Evolutionary conservation across 192 early-diverging fungal species (phyloP), one percentile per base, ranked within the genome.

Genomic region (Dimargaris verticillata): DNA sequence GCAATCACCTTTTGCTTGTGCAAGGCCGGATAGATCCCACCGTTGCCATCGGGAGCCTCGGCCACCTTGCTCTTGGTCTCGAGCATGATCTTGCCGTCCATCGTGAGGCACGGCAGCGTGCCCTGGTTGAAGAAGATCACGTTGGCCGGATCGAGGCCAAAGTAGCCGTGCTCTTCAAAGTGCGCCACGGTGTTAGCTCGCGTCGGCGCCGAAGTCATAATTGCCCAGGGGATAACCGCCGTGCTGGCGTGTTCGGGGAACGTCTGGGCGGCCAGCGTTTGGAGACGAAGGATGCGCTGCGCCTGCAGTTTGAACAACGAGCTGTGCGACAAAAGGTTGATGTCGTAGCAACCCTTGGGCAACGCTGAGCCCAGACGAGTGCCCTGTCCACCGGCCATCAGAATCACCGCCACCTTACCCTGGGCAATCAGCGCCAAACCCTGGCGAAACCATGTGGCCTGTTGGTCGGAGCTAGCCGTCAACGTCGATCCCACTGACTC

Each of bases 171-270:
- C 47, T 87, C 68, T 54, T 80, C 75, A 74, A 99, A 99, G 70
- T 81, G 88, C 14, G 67, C 59, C 47, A 80, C 79, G 15, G 94
- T 95, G 18, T 89, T 82, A 0, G 58, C 70, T 53, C 84, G 78
- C 22, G 95, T 99, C 18, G 95, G 95, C 10, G 88, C 94, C 45
- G 89, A 92, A 50, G 92, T 93, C 95, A 99, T 99, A 66, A 99
- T 82, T 69, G 94, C 94, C 94, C 94, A 98, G 10, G 95, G 93
- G 60, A 98, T 92, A 25, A 83, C 76, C 43, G 68, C 63, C 15
- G 85, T 73, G n/a, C 76, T 64, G 5, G 62, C 46, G n/a, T 72
- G 62, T 47, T 66, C 65, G 44, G 71, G 53, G 24, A 46, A 60
- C 59, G 66, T 61, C 47, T 61, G 64, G 14, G 78, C 72, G 24